Conservation (phyloP, 768 basidiomycete species). For the Favolaschia claudopus region DNA sequence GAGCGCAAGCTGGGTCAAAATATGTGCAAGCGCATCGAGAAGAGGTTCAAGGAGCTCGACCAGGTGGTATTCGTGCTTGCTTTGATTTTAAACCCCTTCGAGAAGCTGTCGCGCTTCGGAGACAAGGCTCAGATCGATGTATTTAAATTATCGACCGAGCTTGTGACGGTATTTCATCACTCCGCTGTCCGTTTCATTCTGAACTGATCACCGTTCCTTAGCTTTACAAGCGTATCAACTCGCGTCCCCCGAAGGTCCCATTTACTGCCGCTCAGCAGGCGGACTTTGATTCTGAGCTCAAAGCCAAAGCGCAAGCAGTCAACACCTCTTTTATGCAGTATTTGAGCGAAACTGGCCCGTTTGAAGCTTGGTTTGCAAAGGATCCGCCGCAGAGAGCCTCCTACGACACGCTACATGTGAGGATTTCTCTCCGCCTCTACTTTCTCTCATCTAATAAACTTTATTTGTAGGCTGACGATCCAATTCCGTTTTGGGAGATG, state of each 20-base stretch:
- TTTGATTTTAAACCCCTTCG: slow-evolving; percentile 11
- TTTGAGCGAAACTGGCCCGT: slow-evolving; percentile 3
- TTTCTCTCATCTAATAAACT: too few species aligned
- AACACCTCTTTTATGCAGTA: slow-evolving; percentile 4
- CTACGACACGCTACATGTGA: not conserved
- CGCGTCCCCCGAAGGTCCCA: not conserved
- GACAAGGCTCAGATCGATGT: slow-evolving; percentile 6
- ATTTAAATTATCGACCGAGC: not conserved
- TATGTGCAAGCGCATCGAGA: slow-evolving; percentile 13
- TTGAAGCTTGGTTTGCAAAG: not conserved
- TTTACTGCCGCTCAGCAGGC: not conserved
- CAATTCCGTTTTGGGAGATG: slow-evolving; percentile 6
- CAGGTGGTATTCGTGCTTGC: slow-evolving; percentile 9
- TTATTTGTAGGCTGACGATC: slow-evolving; percentile 1
- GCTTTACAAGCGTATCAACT: slow-evolving; percentile 3
- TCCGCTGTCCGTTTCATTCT: not conserved
- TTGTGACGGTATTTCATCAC: not conserved
- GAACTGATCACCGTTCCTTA: too few species aligned
- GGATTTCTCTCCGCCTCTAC: too few species aligned
- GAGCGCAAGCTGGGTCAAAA: not conserved
- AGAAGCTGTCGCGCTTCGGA: slow-evolving; percentile 9
- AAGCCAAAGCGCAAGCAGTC: not conserved
- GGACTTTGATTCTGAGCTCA: not conserved
- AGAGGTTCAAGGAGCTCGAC: slow-evolving; percentile 9
- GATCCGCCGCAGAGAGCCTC: not conserved